A percentile compares a stretch with the other conserved stretches of the same genome.
Conservation (phyloP, 495 filamentous ascomycete genomes). For the Aspergillus coremiiformis region DNA sequence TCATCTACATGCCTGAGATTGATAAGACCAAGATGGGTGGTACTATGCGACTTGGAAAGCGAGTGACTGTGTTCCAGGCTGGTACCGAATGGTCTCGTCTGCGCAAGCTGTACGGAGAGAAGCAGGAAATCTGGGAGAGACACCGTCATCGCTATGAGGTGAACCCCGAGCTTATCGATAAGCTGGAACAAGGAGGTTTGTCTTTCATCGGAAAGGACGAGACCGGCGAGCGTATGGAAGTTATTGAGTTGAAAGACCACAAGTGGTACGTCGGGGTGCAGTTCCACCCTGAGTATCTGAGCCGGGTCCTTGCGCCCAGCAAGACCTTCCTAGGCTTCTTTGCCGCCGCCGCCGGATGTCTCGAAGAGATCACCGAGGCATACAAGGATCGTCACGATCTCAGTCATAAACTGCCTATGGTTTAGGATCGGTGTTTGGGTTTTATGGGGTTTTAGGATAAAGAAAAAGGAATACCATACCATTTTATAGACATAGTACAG, state of each 20-base stretch:
- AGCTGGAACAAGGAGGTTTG: constrained; percentile 29
- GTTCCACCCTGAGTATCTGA: constrained; percentile 80
- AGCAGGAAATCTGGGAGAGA: constrained; percentile 41
- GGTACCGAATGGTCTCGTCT: constrained; percentile 75
- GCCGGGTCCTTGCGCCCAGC: constrained; percentile 63
- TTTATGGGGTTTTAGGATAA: neutral
- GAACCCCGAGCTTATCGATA: constrained; percentile 34
- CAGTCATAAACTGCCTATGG: neutral
- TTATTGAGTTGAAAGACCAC: constrained; percentile 82
- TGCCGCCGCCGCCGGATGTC: constrained; percentile 60
- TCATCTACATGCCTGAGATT: constrained; percentile 91
- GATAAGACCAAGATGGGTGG: constrained; percentile 69
- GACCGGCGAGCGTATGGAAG: constrained; percentile 79
- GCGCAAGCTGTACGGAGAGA: constrained; percentile 61
- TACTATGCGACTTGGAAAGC: constrained; percentile 84
- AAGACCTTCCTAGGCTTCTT: constrained; percentile 82
- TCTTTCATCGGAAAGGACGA: constrained; percentile 68
- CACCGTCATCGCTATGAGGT: constrained; percentile 45
- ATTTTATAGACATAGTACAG: neutral
- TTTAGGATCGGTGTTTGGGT: neutral
- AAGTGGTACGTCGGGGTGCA: constrained; percentile 88
- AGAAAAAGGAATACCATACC: neutral
- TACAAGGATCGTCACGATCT: constrained; percentile 9
- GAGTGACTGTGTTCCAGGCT: constrained; percentile 66
- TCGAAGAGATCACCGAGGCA: constrained; percentile 41